Evolutionary conservation across 768 basidiomycete genomes (phyloP).

Genomic region (Glaciozyma antarctica): DNA sequence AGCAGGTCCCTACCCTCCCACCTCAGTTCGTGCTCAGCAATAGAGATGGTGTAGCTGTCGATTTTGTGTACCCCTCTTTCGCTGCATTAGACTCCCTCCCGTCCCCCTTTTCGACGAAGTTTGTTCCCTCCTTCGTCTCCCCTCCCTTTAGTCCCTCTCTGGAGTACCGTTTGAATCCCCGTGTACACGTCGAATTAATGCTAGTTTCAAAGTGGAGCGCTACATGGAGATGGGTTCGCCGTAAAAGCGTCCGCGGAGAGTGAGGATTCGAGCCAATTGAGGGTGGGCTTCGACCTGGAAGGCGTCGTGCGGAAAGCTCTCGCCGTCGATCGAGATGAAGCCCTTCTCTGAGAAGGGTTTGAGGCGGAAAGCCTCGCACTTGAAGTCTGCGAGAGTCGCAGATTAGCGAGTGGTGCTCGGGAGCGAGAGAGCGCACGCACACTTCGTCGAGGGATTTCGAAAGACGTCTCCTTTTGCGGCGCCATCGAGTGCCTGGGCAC

Average conservation of each 20-base stretch:
- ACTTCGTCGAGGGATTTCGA: constrained; percentile 1
- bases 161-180: too few species aligned
- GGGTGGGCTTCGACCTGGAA: constrained; percentile 65
- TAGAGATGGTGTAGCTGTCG: neutral
- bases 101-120: neutral
- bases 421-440: too few species aligned
- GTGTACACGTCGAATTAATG: too few species aligned
- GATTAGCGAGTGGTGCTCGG: too few species aligned
- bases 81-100: neutral
- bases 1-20: neutral
- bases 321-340: constrained; percentile 72
- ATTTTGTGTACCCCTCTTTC: neutral
- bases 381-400: neutral
- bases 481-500: constrained; percentile 50
- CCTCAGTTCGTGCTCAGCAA: neutral
- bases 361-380: constrained; percentile 27
- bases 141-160: neutral
- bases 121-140: neutral
- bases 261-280: constrained; percentile 21
- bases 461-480: constrained; percentile 55
- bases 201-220: too few species aligned
- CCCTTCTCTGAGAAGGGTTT: constrained; percentile 44
- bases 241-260: neutral
- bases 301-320: constrained; percentile 60
- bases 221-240: neutral